Evolutionary conservation across 768 basidiomycete species (phyloP), one percentile per base, ranked within the genome.

Genomic region (Xerocomellus intermedius): DNA sequence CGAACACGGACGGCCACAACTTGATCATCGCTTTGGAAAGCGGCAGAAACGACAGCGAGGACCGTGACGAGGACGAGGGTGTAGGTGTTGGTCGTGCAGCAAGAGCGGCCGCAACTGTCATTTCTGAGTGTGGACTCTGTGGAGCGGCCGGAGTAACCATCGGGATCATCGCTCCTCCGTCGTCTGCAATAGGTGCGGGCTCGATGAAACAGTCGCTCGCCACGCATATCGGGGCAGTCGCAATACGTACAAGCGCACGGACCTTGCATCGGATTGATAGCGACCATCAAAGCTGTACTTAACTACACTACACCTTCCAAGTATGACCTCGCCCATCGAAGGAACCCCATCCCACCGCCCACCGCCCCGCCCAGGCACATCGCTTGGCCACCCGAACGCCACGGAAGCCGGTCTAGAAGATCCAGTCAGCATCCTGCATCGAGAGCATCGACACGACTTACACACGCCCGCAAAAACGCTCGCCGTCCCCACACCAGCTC

Each of bases 401-500:
- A 77, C 8, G 79, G 76, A 55, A 89, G 69, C 57, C 85, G 76
- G 69, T 87, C 87, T 89, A 57, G 48, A 49, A 24, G 21, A 13
- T 47, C 42, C 51, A 49, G 33, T 55, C 49, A 46, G 4, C 19
- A n/a, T 19, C 53, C 19, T 39, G 42, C 35, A 14, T 43, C 1
- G 21, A 39, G 19, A 26, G 37, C 53, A 46, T 42, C 42, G 32
- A 48, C 48, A 46, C 53, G 56, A 76, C 78, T 76, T 60, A 82
- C 81, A 82, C 41, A 82, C 75, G 3, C 67, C 77, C 22, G 82
- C 77, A 66, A 89, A 86, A 50, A 83, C 67, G 24, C 75, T 74
- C 17, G 79, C 87, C 3, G 82, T 86, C 32, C 84, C 87, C 44
- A 83, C 58, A 14, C 84, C 87, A 4, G 88, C 91, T 4, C 82